Base-by-base conservation (phyloP, 2,329 filamentous ascomycete genomes). In the Paraphaeosphaeria sporulosa region DNA sequence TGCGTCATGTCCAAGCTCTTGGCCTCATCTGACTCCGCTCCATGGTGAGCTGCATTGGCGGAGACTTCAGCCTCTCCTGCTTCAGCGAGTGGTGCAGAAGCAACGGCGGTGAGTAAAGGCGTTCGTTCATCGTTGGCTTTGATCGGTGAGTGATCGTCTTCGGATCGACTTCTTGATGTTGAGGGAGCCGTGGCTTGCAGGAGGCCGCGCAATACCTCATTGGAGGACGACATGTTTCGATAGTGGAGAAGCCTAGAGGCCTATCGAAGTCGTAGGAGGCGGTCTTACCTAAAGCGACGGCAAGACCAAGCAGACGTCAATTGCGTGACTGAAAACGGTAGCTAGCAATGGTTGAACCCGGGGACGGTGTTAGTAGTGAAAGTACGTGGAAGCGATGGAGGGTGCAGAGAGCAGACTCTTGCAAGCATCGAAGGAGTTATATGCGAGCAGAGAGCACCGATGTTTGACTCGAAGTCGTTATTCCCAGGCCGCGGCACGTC, bases 1-100 rank as follows among this genome's bases (percentile, higher is more conserved):
- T 94, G 92, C 0, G 40, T 15, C 30, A 62, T 61, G 1, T 73
- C 73, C n/a, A 77, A 51, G 17, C 72, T 72, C 23, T 58, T 60
- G 36, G 74, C 63, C 30, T 72, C 67, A 3, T 75, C 44, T 23
- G 10, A 59, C 59, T 36, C 25, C 30, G 56, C 53, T 46, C 57
- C 44, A 46, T 58, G 54, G 47, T 57, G 57, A 4, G 36, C 25
- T 36, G 2, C 7, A 48, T 62, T 47, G 32, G 42, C 48, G 2
- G 55, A n/a, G 19, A 21, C 43, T 34, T 60, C 58, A 19, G 58
- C 27, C 8, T 64, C 61, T 4, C 57, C 47, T 13, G 65, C 48
- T 44, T 66, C 70, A 8, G 54, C 57, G 17, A 64, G 64, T 1
- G 71, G 68, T 8, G 44, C 57, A 9, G 68, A 51, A 2, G 65